These are phyloP conservation scores for Solanum chiquidenum DNA, from an alignment of 257 asterid genomes.

Conservation along the genomic window DNA sequence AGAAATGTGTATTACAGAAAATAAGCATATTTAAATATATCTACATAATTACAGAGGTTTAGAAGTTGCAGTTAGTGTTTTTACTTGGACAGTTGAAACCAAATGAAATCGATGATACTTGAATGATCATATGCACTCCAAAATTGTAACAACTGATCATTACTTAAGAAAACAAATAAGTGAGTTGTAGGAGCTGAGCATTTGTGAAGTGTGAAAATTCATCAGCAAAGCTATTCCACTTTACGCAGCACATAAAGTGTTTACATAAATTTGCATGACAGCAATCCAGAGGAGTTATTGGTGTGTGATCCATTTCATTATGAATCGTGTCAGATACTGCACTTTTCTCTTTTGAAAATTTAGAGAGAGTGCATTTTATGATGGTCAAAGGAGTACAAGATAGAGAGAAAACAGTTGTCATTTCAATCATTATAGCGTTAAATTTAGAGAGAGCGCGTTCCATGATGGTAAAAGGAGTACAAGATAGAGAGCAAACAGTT, in stretches of 20 bases:
- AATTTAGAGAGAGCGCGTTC: background rate
- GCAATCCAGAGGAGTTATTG: background rate
- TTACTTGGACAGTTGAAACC: background rate
- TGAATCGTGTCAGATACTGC: background rate
- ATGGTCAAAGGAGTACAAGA: background rate
- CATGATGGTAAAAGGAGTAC: background rate
- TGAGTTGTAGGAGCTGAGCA: background rate
- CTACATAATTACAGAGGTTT: background rate
- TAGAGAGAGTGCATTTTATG: background rate
- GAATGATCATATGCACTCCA: background rate
- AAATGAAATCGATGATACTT: background rate
- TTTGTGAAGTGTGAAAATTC: background rate
- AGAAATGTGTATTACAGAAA: background rate
- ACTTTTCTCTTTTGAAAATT: background rate
- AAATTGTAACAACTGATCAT: background rate
- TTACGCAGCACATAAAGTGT: background rate
- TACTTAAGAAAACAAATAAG: background rate
- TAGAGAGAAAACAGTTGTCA: background rate
- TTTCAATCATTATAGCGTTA: background rate
- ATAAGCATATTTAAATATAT: background rate
- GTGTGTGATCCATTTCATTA: background rate
- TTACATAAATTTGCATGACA: background rate
- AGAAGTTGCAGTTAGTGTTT: background rate
- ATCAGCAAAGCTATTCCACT: background rate
- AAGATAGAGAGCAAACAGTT: background rate